Conservation (phyloP, 352 stramenopile species). For the Aphanomyces stellatus region DNA sequence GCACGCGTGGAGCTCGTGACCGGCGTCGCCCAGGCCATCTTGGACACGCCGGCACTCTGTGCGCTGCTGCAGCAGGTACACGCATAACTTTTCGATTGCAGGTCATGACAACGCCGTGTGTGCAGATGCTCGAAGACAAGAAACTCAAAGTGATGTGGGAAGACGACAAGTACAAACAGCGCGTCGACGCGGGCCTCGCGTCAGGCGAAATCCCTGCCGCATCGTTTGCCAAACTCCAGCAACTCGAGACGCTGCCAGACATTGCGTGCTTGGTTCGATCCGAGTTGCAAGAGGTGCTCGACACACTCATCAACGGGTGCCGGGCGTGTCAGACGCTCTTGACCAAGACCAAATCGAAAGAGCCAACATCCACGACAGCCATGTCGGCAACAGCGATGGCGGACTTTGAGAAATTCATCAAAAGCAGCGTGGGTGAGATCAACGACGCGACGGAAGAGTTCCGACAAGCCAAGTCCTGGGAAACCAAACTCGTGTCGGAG, state of each 20-base stretch:
- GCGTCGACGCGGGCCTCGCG: not conserved
- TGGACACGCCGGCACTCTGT: not conserved
- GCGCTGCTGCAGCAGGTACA: slow-evolving; percentile 7
- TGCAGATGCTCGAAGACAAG: slow-evolving; percentile 19
- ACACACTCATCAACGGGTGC: slow-evolving; percentile 11
- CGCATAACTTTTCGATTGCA: too few relatives aligned
- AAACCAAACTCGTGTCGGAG: slow-evolving; percentile 19
- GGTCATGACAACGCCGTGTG: not conserved
- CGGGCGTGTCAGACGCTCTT: slow-evolving; percentile 8
- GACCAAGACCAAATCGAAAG: not conserved
- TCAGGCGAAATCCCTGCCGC: not conserved
- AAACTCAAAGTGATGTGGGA: slow-evolving; percentile 16
- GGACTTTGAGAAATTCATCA: slow-evolving; percentile 17
- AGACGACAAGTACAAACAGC: slow-evolving; percentile 2
- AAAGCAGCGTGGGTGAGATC: slow-evolving; percentile 4
- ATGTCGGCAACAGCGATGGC: not conserved
- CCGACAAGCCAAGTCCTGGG: slow-evolving; percentile 1
- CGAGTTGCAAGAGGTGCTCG: slow-evolving; percentile 13
- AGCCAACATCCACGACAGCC: not conserved
- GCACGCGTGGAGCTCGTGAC: slow-evolving; percentile 4
- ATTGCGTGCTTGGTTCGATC: not conserved
- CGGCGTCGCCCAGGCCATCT: not conserved
- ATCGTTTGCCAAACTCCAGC: not conserved
- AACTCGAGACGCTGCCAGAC: not conserved
- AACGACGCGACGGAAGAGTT: slow-evolving; percentile 17